phyloP scores from a whole-genome alignment of 192 early-diverging fungal species.

The Coemansia sp. region DNA sequence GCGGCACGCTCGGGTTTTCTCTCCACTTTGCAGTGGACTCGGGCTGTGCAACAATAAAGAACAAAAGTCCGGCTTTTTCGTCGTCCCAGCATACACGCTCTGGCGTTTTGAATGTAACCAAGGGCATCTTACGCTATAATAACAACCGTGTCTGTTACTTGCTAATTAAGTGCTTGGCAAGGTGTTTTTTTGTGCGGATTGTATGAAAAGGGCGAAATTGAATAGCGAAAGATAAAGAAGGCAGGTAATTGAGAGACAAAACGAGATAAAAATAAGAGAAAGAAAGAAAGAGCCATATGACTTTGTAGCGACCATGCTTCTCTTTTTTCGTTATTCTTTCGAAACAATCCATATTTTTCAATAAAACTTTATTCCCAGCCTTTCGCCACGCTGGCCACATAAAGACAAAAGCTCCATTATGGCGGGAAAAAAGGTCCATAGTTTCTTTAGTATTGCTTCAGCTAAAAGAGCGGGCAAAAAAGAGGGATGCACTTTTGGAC shows the following conservation, averaged over 20 bases:
- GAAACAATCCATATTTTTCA: background rate
- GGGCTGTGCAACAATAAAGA: slow-evolving; percentile 42
- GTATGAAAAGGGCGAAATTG: background rate
- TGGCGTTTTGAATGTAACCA: slow-evolving; percentile 47
- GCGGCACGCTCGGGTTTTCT: slow-evolving; percentile 29
- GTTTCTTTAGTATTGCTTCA: background rate
- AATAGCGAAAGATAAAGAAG: background rate
- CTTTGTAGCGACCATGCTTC: background rate
- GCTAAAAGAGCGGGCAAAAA: background rate
- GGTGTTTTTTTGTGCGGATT: background rate
- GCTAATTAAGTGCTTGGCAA: background rate
- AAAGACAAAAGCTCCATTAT: background rate
- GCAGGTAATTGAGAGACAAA: slow-evolving; percentile 2
- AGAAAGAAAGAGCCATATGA: background rate
- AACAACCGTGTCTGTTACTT: background rate
- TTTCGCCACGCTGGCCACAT: background rate
- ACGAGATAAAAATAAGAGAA: slow-evolving; percentile 8
- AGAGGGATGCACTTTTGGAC: background rate
- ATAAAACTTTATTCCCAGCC: background rate
- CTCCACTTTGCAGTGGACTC: slow-evolving; percentile 47
- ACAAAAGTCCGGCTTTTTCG: slow-evolving; percentile 34
- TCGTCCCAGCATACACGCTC: slow-evolving; percentile 55
- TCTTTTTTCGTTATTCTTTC: too few species aligned
- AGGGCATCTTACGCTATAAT: slow-evolving; percentile 24
- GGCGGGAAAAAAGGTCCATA: background rate